Base-by-base conservation (phyloP, 1,284 basidiomycete species). In the Ganoderma lucidum region DNA sequence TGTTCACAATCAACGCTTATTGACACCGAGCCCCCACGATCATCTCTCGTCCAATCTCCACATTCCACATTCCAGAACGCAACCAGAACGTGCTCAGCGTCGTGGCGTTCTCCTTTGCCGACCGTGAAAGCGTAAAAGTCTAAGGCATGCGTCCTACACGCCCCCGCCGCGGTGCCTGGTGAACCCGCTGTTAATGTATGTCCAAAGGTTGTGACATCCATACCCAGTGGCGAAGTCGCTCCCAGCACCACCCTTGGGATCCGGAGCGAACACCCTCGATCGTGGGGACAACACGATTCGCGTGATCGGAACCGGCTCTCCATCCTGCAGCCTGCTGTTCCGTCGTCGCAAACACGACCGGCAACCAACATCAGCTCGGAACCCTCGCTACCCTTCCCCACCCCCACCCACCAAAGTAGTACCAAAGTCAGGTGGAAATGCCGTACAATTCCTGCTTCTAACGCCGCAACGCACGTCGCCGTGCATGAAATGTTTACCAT, bases 121-220 rank as follows among this genome's bases (percentile, higher is more conserved):
- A 42, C 35, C 19, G 58, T n/a, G 39, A 61, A 61, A 61, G 39
- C 59, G 59, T 61, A 61, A 61, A 56, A 61, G 23, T 61, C 39
- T 42, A 61, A 61, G 59, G 59, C 59, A 61, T 61, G 59, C 59
- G 39, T 59, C 37, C 37, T 39, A 39, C 58, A 39, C 58, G 58
- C 58, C 37, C 23, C 59, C n/a, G 3, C 3, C 10, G 28, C 19
- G 10, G 41, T 61, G 59, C 39, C 59, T 61, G 37, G 48, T 51
- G 48, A 51, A 23, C 14, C 48, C 48, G 9, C 48, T 12, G n/a
- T n/a, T 8, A 23, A 51, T 51, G 48, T 14, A 51, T 12, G 23
- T 44, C 1, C 39, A 10, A 41, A 35, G 35, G 35, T 35, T 35
- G 35, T 35, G 4, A 8, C 55, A 35, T 35, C 35, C 55, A 56